These are phyloP conservation scores for Populus tomentosa DNA, from an alignment of 441 rosid species.

Conservation along the genomic window DNA sequence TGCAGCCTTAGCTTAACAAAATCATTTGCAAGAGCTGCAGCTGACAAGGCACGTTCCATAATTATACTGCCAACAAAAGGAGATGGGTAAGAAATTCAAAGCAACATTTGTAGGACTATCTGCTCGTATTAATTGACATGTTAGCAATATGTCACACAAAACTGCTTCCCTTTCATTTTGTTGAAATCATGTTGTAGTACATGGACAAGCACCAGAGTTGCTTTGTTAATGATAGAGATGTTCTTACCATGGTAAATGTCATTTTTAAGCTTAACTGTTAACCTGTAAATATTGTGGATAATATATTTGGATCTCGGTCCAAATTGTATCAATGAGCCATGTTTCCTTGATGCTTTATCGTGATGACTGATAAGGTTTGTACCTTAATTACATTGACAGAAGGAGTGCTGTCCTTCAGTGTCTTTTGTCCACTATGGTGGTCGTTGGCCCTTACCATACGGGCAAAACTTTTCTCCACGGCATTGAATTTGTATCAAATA, in stretches of 20 bases:
- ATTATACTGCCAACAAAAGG: conserved; percentile 82
- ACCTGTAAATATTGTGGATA: background rate
- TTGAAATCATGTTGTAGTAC: background rate
- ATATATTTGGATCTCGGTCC: background rate
- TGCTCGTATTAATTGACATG: background rate
- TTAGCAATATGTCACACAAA: background rate
- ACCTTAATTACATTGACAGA: background rate
- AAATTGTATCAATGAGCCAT: background rate
- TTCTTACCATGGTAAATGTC: background rate
- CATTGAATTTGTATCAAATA: background rate
- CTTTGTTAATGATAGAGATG: background rate
- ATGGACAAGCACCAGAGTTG: background rate
- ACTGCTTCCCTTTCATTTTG: background rate
- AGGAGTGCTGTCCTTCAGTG: background rate
- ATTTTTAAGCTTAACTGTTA: background rate
- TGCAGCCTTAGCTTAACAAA: conserved; percentile 91
- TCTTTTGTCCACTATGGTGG: background rate
- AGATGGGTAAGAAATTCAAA: conserved; percentile 55
- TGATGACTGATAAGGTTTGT: background rate
- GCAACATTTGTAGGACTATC: background rate
- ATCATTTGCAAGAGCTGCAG: conserved; percentile 94
- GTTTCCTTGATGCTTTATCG: background rate
- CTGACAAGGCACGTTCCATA: conserved; percentile 80
- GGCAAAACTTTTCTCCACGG: background rate
- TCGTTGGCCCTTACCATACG: background rate